Conservation (phyloP, 768 basidiomycete species). For the Fibroporia radiculosa region DNA sequence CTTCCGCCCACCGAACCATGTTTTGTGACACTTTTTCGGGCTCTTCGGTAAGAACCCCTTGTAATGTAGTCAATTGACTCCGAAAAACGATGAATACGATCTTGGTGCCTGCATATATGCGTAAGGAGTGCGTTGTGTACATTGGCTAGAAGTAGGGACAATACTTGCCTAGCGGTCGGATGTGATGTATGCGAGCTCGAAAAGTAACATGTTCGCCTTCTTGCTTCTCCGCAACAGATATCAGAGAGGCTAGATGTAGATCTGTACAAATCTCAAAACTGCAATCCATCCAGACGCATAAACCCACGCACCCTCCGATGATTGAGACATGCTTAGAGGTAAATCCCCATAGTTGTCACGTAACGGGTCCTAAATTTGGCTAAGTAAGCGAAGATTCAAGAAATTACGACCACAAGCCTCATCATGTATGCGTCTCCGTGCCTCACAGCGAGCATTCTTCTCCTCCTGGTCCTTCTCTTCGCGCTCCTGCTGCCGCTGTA, state of each 20-base stretch:
- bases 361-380: conserved; percentile 20
- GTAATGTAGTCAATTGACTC: conserved; percentile 77
- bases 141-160: neutral
- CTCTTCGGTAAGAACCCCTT: conserved; percentile 69
- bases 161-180: conserved; percentile 55
- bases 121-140: neutral
- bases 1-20: conserved; percentile 92
- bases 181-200: conserved; percentile 86
- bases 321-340: conserved; percentile 85
- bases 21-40: conserved; percentile 79
- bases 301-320: conserved; percentile 36
- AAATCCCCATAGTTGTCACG: conserved; percentile 63
- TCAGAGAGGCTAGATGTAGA: conserved; percentile 3
- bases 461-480: conserved; percentile 17
- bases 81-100: conserved; percentile 91
- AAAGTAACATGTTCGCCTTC: conserved; percentile 71
- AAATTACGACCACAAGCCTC: conserved; percentile 9
- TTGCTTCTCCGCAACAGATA: conserved; percentile 38
- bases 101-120: conserved; percentile 53
- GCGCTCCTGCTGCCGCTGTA: conserved; percentile 15
- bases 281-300: neutral
- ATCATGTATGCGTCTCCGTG: conserved; percentile 9
- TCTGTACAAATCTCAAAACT: neutral
- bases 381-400: neutral
- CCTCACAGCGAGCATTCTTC: conserved; percentile 9